A percentile compares a stretch with the other conserved stretches of the same genome.
phyloP scores from a whole-genome alignment of 345 rosid species.

The Aquilaria sinensis region DNA sequence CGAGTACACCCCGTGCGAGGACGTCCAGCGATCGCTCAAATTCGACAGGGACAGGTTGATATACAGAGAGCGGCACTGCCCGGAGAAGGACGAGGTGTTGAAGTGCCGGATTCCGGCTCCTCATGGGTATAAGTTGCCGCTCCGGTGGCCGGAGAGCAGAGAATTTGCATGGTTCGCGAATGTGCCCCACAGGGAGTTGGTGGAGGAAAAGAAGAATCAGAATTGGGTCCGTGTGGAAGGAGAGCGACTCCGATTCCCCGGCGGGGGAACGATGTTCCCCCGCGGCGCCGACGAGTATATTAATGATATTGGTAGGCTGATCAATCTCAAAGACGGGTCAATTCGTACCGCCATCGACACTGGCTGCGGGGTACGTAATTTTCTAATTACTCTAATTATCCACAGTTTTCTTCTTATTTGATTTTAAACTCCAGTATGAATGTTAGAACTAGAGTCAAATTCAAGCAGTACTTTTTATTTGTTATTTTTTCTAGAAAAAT shows the following conservation, averaged over 20 bases:
- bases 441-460: too few species aligned
- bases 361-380: slow-evolving; percentile 77
- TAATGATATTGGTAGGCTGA: slow-evolving; percentile 62
- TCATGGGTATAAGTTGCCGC: slow-evolving; percentile 55
- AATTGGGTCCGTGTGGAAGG: slow-evolving; percentile 68
- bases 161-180: slow-evolving; percentile 72
- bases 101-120: slow-evolving; percentile 74
- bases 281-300: slow-evolving; percentile 74
- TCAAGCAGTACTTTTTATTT: too few species aligned
- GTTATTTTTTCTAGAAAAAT: too few species aligned
- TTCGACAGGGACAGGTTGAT: slow-evolving; percentile 44
- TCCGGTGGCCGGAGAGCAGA: slow-evolving; percentile 80
- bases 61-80: slow-evolving; percentile 78
- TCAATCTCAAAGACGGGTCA: slow-evolving; percentile 64
- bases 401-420: too few species aligned
- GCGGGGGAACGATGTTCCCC: slow-evolving; percentile 91
- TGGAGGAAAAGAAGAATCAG: slow-evolving; percentile 76
- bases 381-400: not conserved
- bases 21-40: slow-evolving; percentile 34
- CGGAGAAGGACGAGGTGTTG: slow-evolving; percentile 37
- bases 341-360: slow-evolving; percentile 83
- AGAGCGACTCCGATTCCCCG: slow-evolving; percentile 70
- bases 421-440: too few species aligned
- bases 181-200: slow-evolving; percentile 76
- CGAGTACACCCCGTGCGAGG: slow-evolving; percentile 78